Evolutionary conservation across 352 stramenopile species (phyloP), one percentile per base, ranked within the genome.

Genomic region (Blastocystis sp.): DNA sequence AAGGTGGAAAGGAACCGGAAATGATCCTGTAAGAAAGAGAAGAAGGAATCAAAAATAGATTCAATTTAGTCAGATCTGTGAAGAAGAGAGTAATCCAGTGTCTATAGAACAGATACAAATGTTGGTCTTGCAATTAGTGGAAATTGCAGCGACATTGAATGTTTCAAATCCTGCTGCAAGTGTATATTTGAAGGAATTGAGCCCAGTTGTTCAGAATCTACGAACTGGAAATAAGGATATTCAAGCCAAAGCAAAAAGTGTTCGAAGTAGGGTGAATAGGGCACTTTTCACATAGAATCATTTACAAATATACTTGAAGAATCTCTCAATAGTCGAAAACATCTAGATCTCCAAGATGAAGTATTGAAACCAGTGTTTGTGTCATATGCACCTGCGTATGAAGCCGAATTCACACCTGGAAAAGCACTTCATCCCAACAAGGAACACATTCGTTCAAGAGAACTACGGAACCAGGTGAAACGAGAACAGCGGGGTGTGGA

Each of bases 381-480:
- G 12, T 83, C 71, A 14, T 43, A 67, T n/a, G 71, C 71, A 5
- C 71, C 71, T 29, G 56, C 71, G 4, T 83, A 83, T 42, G 71
- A 83, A 35, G 14, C 37, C 21, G 21, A 83, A 35, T 83, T 83
- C 71, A 66, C 51, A 9, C 71, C 71, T 29, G 71, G 71, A 2
- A 83, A 83, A 49, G 37, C 51, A 32, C 29, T 83, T 14, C 71
- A 83, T 43, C 71, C 71, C 0, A 83, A 83, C 54, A 83, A 83
- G 35, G 71, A 83, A 49, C 71, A 83, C 29, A 37, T 83, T 27
- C 49, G 52, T 7, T 32, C 63, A 37, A 32, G 71, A 1, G 71
- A 83, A 54, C 51, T 83, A 49, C 49, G 24, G n/a, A 83, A 83
- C 19, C 71, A 83, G 71, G 71, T 83, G 43, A 83, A 83, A 56